Percentiles rank a stretch among this genome's conserved stretches.
Evolutionary conservation across 208 protist species (phyloP).

Genomic region (Phytomonas francai): DNA sequence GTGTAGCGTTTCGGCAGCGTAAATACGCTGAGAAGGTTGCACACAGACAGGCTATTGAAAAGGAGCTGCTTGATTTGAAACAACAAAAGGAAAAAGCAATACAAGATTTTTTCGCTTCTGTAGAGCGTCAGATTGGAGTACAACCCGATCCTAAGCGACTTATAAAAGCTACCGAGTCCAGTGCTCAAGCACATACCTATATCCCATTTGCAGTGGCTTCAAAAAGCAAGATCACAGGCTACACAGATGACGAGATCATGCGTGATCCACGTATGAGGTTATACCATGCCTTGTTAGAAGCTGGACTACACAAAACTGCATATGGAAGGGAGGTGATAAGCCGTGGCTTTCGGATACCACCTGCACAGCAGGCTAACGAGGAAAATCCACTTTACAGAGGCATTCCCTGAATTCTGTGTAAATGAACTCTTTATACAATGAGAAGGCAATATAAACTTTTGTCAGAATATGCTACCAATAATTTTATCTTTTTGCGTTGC

Average conservation of each 20-base stretch:
- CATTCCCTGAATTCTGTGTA: neutral
- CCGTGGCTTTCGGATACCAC: constrained; percentile 42
- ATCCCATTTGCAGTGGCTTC: neutral
- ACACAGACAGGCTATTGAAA: constrained; percentile 21
- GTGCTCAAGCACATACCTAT: constrained; percentile 7
- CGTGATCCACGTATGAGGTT: constrained; percentile 74
- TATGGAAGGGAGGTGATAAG: constrained; percentile 71
- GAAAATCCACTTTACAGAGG: constrained; percentile 43
- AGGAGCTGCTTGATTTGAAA: constrained; percentile 35
- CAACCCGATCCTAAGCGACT: constrained; percentile 44
- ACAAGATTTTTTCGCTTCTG: constrained; percentile 57
- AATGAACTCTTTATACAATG: neutral
- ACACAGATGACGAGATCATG: constrained; percentile 69
- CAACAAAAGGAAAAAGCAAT: constrained; percentile 43
- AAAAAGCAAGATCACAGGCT: constrained; percentile 23
- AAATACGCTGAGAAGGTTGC: constrained; percentile 36
- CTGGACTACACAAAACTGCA: constrained; percentile 61
- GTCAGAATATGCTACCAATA: neutral
- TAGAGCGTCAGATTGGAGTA: constrained; percentile 61
- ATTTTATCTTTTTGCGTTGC: neutral
- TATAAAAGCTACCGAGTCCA: constrained; percentile 49
- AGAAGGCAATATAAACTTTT: neutral
- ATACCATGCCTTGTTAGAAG: constrained; percentile 65
- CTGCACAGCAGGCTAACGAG: constrained; percentile 64
- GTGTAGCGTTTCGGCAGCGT: constrained; percentile 43